Conservation (phyloP, 768 basidiomycete species). For the Tricholoma bakamatsutake region DNA sequence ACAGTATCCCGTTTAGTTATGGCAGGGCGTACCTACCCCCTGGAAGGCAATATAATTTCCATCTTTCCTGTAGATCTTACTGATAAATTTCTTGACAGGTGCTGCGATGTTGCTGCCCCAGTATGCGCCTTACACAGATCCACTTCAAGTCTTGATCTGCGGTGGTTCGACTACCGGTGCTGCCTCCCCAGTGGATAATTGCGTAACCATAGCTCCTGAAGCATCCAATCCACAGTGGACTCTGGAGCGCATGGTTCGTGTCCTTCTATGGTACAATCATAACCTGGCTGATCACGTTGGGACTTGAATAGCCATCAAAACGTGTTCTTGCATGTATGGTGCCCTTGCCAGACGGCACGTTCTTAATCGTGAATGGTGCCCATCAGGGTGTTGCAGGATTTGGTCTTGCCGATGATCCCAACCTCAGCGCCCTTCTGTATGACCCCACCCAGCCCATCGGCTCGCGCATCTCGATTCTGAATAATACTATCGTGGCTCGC, state of each 20-base stretch:
- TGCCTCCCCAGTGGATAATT: constrained; percentile 58
- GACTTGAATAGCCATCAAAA: constrained; percentile 46
- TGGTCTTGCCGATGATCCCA: constrained; percentile 60
- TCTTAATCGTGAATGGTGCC: constrained; percentile 73
- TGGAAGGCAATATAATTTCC: constrained; percentile 38
- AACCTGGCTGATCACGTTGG: neutral
- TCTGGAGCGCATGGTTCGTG: constrained; percentile 71
- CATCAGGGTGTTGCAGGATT: constrained; percentile 68
- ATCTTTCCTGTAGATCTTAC: neutral
- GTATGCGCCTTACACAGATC: constrained; percentile 66
- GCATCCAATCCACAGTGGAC: constrained; percentile 56
- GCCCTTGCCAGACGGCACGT: constrained; percentile 68
- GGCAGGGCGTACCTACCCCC: constrained; percentile 74
- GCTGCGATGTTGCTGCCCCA: constrained; percentile 66
- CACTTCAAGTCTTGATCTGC: constrained; percentile 63
- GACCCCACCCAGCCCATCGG: constrained; percentile 56
- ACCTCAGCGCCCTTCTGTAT: constrained; percentile 61
- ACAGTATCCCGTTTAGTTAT: constrained; percentile 35
- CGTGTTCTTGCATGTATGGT: constrained; percentile 78
- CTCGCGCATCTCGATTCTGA: constrained; percentile 61
- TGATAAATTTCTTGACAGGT: constrained; percentile 19
- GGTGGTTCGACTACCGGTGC: constrained; percentile 65
- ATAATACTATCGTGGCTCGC: constrained; percentile 64
- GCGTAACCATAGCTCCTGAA: constrained; percentile 66
- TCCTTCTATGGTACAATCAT: neutral